These are phyloP conservation scores for Neonothopanus nambi DNA, from an alignment of 1,284 basidiomycete genomes.

Conservation along the genomic window DNA sequence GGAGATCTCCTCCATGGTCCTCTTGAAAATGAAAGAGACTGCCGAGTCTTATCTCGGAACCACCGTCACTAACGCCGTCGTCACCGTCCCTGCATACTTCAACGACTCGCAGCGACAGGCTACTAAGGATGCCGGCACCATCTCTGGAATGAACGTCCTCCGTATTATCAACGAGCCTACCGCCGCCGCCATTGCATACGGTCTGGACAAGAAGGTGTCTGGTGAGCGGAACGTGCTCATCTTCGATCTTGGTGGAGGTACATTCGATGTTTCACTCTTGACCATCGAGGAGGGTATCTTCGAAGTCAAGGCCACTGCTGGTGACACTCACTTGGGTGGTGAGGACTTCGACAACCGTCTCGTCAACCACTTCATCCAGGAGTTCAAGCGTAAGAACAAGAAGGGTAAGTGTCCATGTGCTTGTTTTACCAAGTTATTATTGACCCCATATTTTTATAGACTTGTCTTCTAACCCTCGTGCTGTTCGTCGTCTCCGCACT, in stretches of 20 bases:
- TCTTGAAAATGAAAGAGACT: conserved; percentile 85
- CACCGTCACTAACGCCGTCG: conserved; percentile 49
- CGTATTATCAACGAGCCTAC: conserved; percentile 73
- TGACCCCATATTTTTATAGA: conserved; percentile 47
- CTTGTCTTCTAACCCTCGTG: conserved; percentile 90
- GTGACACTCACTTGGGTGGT: conserved; percentile 84
- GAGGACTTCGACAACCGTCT: conserved; percentile 93
- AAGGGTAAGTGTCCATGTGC: conserved; percentile 14
- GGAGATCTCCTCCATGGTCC: conserved; percentile 85
- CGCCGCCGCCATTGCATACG: conserved; percentile 64
- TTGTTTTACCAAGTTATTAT: background rate
- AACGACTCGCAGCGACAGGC: conserved; percentile 80
- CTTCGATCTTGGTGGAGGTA: conserved; percentile 88
- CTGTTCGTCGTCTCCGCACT: conserved; percentile 95
- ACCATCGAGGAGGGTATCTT: conserved; percentile 79
- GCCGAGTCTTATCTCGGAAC: conserved; percentile 79
- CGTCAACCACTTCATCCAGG: conserved; percentile 59
- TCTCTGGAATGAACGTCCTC: conserved; percentile 72
- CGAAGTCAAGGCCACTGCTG: conserved; percentile 78
- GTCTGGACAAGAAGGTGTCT: conserved; percentile 68
- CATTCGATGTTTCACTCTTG: conserved; percentile 79
- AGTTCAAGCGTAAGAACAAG: conserved; percentile 23
- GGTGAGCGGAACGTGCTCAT: conserved; percentile 81
- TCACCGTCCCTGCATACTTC: conserved; percentile 58
- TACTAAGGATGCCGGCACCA: conserved; percentile 79